phyloP scores from a whole-genome alignment of 1,284 basidiomycete species.

The Malassezia obtusa region DNA sequence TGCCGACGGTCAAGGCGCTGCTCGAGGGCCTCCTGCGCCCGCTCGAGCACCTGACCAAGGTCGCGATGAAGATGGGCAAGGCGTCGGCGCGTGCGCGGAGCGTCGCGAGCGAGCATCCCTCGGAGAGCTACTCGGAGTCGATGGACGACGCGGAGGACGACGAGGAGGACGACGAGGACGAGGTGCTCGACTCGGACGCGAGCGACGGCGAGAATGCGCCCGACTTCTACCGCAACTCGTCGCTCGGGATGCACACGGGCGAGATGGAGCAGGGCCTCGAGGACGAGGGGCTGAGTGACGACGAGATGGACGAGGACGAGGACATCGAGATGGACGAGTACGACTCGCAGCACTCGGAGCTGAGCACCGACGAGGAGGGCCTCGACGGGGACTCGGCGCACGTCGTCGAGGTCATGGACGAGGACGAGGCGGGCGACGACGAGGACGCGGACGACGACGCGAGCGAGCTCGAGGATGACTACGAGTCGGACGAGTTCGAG shows the following conservation, averaged over 20 bases:
- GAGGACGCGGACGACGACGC: slow-evolving; percentile 27
- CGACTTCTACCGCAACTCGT: slow-evolving; percentile 90
- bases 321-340: slow-evolving; percentile 75
- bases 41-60: slow-evolving; percentile 83
- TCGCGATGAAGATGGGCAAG: slow-evolving; percentile 95
- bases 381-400: slow-evolving; percentile 44
- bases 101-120: not conserved
- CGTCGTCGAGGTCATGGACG: slow-evolving; percentile 49
- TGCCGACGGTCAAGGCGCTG: slow-evolving; percentile 76
- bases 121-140: too few relatives aligned
- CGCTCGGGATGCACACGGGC: slow-evolving; percentile 75
- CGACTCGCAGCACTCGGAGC: slow-evolving; percentile 29
- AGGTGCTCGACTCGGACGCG: slow-evolving; percentile 44
- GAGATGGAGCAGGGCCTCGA: slow-evolving; percentile 42
- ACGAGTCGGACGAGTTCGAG: slow-evolving; percentile 45
- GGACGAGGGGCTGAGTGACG: slow-evolving; percentile 76
- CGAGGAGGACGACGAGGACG: slow-evolving; percentile 16
- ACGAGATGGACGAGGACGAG: slow-evolving; percentile 80
- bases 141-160: slow-evolving; percentile 9
- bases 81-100: slow-evolving; percentile 51
- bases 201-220: slow-evolving; percentile 58
- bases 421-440: slow-evolving; percentile 21
- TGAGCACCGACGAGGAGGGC: slow-evolving; percentile 50
- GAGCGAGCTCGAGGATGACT: slow-evolving; percentile 50
- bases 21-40: slow-evolving; percentile 78